Base-by-base conservation (phyloP, 345 rosid genomes). In the Salix koriyanagi region DNA sequence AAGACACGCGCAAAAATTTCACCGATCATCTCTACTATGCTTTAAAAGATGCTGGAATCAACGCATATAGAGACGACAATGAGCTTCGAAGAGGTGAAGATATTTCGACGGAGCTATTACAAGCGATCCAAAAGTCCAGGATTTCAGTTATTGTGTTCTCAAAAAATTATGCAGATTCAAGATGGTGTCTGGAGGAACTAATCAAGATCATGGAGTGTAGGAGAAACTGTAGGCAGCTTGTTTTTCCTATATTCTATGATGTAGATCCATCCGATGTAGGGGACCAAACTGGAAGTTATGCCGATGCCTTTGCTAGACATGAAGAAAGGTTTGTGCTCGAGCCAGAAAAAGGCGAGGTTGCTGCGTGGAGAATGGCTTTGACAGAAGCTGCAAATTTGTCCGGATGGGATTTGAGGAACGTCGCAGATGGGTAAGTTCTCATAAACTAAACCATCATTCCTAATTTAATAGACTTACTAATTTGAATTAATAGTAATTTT, bases 201-300 rank as follows among this genome's bases (percentile, higher is more conserved):
- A 37, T 64, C 37, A 64, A 14, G 34, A 64, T 64, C 18, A 64
- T 26, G 67, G 39, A 25, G 28, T 4, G 34, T 25, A 10, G 18
- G 30, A 39, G 41, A 39, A 64, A 37, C 14, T 13, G 23, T 13
- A 21, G 52, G 5, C 54, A 60, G 15, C 16, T 56, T 7, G 54
- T 73, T 34, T 25, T 58, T 11, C 76, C 76, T 2, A n/a, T 73
- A 58, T 73, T 73, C 76, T 73, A 73, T 50, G 36, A 73, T 73
- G 76, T 73, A 36, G 30, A 58, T 73, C 67, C 68, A 21, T 32
- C 46, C 1, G 21, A 56, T 56, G 66, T 72, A 5, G 11, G 50
- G 8, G 23, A 72, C 11, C 67, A 72, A 41, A 36, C 19, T 4
- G 75, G 75, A 25, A 72, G 50, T 37, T 37, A 36, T 56, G 75